These are phyloP conservation scores for Pichia sp. DNA, from an alignment of 1,139 yeast genomes.

Conservation along the genomic window DNA sequence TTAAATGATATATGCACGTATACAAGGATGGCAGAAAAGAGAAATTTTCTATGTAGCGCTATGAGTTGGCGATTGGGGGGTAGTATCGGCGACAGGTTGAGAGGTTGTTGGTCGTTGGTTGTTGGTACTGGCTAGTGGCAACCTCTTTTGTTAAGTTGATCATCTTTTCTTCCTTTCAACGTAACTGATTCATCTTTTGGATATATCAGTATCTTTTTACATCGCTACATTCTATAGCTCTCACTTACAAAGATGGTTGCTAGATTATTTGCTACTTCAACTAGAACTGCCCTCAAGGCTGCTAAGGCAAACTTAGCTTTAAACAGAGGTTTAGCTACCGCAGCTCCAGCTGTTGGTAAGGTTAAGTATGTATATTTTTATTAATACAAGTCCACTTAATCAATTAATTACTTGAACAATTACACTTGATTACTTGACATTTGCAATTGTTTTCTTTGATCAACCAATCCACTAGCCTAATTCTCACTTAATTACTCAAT, in stretches of 20 bases:
- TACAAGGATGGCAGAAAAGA: too few relatives aligned
- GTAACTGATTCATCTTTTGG: too few relatives aligned
- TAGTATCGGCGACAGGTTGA: constrained; percentile 2
- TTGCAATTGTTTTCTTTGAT: too few relatives aligned
- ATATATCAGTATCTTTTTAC: not conserved
- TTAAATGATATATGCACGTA: too few relatives aligned
- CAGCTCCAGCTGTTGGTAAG: constrained; percentile 79
- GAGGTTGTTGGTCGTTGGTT: not conserved
- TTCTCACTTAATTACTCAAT: too few relatives aligned
- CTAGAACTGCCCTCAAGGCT: constrained; percentile 87
- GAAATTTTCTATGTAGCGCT: too few relatives aligned
- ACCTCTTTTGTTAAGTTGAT: not conserved
- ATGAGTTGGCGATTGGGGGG: not conserved
- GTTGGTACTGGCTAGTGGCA: too few relatives aligned
- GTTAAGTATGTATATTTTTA: constrained; percentile 77
- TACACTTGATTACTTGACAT: too few relatives aligned
- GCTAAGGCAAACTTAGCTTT: constrained; percentile 77
- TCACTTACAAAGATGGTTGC: constrained; percentile 35
- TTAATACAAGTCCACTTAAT: too few relatives aligned
- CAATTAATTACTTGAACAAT: too few relatives aligned
- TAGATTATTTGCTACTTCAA: constrained; percentile 84
- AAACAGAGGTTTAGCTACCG: constrained; percentile 82
- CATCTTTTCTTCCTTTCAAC: not conserved
- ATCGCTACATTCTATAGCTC: constrained; percentile 13
- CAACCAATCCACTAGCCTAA: too few relatives aligned